Evolutionary conservation across 2,329 filamentous ascomycete genomes (phyloP), one percentile per base, ranked within the genome.

Genomic region (Thermoascus crustaceus): DNA sequence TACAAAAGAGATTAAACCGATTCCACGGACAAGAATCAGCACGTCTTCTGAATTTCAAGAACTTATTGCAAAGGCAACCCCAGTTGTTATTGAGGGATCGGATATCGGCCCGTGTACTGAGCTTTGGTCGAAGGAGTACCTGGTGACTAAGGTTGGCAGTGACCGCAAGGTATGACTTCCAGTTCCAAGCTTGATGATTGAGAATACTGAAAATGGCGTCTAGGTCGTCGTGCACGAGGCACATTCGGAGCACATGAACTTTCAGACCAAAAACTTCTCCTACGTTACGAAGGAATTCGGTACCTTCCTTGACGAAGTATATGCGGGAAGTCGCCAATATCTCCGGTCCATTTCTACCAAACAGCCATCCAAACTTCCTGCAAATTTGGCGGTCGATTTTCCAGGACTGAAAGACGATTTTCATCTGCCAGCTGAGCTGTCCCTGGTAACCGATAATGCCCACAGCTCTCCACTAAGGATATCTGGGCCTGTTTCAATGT

Each of bases 391-490:
- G 5, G 62, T 67, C 1, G 87, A 94, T 58, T 94, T 87, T 44
- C 80, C 85, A 1, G 57, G 60, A 1, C 64, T 94, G 23, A 71
- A 79, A 1, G 39, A 58, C 1, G 85, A 93, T 54, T 94, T 94
- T 55, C 50, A 56, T 9, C 58, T 94, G 1, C 85, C 86, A 1
- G 47, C 66, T 1, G 66, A 77, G 41, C 64, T 94, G 7, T 57
- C 58, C 0, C 63, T 72, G 21, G 76, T 85, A 3, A 54, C 52
- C 4, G 64, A 78, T n/a, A 76, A 77, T 42, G 59, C 75, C 3
- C 86, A 93, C 54, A 89, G 82, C 55, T 88, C 84, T 2, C 80
- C 87, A 0, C 62, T 94, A 16, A 74, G 86, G 13, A 78, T 94
- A 40, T 89, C 83, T 3, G 85, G 85, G 1, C 76, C 76, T 2